A percentile compares a stretch with the other conserved stretches of the same genome.
These are phyloP conservation scores for Pelargonium exstipulatum DNA, from an alignment of 441 rosid genomes.

Conservation along the genomic window DNA sequence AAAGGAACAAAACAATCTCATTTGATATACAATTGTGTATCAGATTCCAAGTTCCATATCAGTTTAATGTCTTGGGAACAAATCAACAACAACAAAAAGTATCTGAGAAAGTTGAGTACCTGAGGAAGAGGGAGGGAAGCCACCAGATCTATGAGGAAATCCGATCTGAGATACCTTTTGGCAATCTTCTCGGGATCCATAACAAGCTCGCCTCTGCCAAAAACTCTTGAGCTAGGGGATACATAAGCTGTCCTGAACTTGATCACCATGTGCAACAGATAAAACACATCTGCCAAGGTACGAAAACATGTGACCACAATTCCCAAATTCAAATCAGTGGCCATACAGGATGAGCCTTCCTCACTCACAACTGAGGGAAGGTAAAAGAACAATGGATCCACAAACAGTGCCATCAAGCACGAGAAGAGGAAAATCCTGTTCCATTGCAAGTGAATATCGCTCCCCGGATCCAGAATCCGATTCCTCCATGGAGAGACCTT, in stretches of 20 bases:
- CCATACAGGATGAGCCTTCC: constrained; percentile 2
- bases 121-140: constrained; percentile 89
- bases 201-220: constrained; percentile 87
- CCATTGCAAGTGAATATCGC: constrained; percentile 11
- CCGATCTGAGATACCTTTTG: constrained; percentile 52
- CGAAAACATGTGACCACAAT: constrained; percentile 48
- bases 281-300: constrained; percentile 57
- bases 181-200: constrained; percentile 63
- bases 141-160: constrained; percentile 57
- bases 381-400: constrained; percentile 20
- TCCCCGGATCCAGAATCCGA: background rate
- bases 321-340: background rate
- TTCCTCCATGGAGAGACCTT: background rate
- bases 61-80: background rate
- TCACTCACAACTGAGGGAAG: background rate
- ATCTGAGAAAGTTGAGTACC: constrained; percentile 30
- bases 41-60: no score
- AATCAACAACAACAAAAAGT: background rate
- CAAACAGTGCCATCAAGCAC: constrained; percentile 11
- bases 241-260: constrained; percentile 76
- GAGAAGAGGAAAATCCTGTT: constrained; percentile 17
- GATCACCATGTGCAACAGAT: constrained; percentile 53
- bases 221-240: constrained; percentile 64
- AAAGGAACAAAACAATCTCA: constrained; percentile 7
- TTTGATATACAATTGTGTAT: background rate